Percentiles rank a stretch among this genome's conserved stretches.
These are phyloP conservation scores for Chytriomyces hyalinus DNA, from an alignment of 192 early-diverging fungal species.

Conservation along the genomic window DNA sequence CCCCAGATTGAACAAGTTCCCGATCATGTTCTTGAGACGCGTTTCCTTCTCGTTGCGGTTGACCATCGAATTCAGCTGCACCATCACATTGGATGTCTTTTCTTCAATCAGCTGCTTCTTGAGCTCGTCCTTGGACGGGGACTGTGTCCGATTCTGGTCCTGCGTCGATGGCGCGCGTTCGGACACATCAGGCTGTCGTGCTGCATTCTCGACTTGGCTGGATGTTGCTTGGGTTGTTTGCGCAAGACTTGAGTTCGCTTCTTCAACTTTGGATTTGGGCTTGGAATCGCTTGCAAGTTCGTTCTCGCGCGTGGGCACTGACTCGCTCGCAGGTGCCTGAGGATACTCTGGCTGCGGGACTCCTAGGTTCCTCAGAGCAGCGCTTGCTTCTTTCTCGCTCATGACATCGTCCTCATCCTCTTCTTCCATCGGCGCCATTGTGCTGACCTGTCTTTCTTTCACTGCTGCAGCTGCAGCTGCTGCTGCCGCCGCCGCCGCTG, in stretches of 20 bases:
- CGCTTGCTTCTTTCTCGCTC: too few relatives aligned
- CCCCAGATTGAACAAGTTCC: slow-evolving; percentile 4
- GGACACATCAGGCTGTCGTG: background rate
- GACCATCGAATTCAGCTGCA: slow-evolving; percentile 7
- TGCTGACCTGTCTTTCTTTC: too few relatives aligned
- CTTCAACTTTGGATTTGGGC: background rate
- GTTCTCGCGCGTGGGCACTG: too few relatives aligned
- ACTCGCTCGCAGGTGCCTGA: too few relatives aligned
- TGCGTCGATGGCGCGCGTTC: background rate
- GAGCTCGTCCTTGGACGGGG: background rate
- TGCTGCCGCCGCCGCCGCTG: too few relatives aligned
- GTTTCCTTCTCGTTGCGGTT: slow-evolving; percentile 20
- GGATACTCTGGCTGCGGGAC: too few relatives aligned
- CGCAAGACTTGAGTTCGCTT: background rate
- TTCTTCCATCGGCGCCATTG: too few relatives aligned
- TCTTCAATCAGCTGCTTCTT: slow-evolving; percentile 23
- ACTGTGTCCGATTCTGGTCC: background rate
- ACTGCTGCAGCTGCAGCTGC: too few relatives aligned
- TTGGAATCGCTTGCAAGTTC: background rate
- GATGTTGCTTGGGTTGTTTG: background rate
- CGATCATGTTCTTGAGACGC: slow-evolving; percentile 26
- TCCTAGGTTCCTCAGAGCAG: too few relatives aligned
- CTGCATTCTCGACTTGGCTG: background rate
- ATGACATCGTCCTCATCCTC: too few relatives aligned
- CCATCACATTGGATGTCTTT: slow-evolving; percentile 11